These are phyloP conservation scores for Chytriomyces confervae DNA, from an alignment of 192 early-diverging fungal species.

Conservation along the genomic window DNA sequence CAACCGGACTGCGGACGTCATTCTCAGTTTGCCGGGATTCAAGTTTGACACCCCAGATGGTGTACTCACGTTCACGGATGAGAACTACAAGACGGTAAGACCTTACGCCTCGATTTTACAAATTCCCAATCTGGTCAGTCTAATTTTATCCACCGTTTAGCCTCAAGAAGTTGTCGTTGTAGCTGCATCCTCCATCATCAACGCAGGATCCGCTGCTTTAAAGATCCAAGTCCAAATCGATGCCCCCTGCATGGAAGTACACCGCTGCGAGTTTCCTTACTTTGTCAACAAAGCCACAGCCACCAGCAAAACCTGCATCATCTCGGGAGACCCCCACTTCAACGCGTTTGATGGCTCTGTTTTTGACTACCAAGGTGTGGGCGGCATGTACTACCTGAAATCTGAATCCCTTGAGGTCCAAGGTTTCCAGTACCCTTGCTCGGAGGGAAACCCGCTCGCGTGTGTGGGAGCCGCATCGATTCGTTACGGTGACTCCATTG, in stretches of 20 bases:
- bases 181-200: not conserved
- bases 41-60: not conserved
- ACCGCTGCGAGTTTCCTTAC: not conserved
- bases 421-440: conserved; percentile 18
- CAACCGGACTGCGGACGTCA: not conserved
- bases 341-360: not conserved
- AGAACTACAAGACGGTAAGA: not conserved
- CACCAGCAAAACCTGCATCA: not conserved
- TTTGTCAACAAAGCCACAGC: conserved; percentile 5
- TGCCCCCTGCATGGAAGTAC: not conserved
- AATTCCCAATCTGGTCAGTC: too few relatives aligned
- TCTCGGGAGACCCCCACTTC: conserved; percentile 12
- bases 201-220: not conserved
- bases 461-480: conserved; percentile 6
- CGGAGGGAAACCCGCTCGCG: not conserved
- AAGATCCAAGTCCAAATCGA: not conserved
- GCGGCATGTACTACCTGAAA: conserved; percentile 12
- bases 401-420: conserved; percentile 4
- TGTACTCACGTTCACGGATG: not conserved
- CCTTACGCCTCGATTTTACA: too few relatives aligned
- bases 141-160: not conserved
- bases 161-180: conserved; percentile 17
- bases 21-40: not conserved
- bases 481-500: conserved; percentile 19
- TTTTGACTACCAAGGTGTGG: conserved; percentile 5